A percentile compares a stretch with the other conserved stretches of the same genome.
These are phyloP conservation scores for Globisporangium takayamanum DNA, from an alignment of 352 stramenopile species.

Conservation along the genomic window DNA sequence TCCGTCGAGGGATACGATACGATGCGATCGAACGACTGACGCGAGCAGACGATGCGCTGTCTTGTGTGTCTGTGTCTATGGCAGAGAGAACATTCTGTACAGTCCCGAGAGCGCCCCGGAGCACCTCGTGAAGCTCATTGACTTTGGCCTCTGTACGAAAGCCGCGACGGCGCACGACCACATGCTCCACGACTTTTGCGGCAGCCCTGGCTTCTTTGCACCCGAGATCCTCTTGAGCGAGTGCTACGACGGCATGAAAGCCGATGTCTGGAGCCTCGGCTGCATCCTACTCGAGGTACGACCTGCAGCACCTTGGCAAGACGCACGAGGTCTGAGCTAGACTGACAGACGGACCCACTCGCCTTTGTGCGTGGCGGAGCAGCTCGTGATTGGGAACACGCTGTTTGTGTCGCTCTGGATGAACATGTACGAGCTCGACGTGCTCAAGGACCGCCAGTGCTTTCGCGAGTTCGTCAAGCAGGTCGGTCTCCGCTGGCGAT, in stretches of 20 bases:
- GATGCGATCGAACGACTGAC: not conserved
- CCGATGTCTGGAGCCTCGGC: conserved; percentile 82
- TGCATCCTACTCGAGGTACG: conserved; percentile 78
- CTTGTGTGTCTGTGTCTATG: not conserved
- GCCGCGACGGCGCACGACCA: conserved; percentile 23
- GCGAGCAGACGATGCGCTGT: not conserved
- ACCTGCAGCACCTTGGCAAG: not conserved
- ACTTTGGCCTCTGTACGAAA: conserved; percentile 76
- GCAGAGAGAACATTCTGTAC: conserved; percentile 72
- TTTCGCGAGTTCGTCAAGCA: conserved; percentile 37
- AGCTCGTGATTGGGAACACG: conserved; percentile 74
- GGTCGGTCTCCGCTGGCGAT: conserved; percentile 1
- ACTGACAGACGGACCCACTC: not conserved
- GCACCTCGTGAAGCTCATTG: conserved; percentile 63
- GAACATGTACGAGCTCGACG: conserved; percentile 69
- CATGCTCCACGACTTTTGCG: conserved; percentile 67
- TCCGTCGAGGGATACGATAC: not conserved
- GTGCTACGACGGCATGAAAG: conserved; percentile 64
- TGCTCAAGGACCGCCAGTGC: conserved; percentile 49
- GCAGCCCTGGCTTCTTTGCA: conserved; percentile 80
- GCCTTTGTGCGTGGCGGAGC: not conserved
- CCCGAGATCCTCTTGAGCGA: conserved; percentile 69
- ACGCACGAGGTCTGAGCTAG: not conserved
- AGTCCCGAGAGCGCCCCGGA: conserved; percentile 15
- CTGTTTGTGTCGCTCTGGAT: conserved; percentile 85